These are phyloP conservation scores for Eucalyptus pauciflora DNA, from an alignment of 345 rosid genomes.

Conservation along the genomic window DNA sequence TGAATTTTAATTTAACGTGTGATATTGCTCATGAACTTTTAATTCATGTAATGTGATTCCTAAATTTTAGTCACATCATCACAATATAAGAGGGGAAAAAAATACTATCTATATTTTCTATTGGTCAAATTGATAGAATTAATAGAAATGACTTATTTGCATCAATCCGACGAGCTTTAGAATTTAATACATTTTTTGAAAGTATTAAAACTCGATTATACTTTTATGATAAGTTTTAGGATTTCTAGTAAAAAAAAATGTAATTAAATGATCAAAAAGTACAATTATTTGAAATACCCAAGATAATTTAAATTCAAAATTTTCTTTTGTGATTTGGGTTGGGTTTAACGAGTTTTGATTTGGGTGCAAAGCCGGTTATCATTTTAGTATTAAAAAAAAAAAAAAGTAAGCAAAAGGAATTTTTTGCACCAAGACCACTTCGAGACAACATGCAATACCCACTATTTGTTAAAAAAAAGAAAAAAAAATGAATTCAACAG, in stretches of 20 bases:
- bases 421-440: not conserved
- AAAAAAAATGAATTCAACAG: not conserved
- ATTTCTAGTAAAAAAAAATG: too few species aligned
- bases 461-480: not conserved
- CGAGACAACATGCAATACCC: not conserved
- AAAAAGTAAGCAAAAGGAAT: not conserved
- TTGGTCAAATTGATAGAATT: too few species aligned
- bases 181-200: too few species aligned
- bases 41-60: rapidly evolving
- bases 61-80: rapidly evolving
- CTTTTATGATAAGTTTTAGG: too few species aligned
- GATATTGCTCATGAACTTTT: not conserved
- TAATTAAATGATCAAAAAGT: not conserved
- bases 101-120: rapidly evolving
- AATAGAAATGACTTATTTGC: not conserved
- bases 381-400: not conserved
- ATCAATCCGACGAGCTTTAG: not conserved
- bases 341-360: not conserved
- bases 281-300: not conserved
- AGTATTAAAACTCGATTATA: rapidly evolving
- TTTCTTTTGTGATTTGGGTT: not conserved
- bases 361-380: not conserved
- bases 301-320: not conserved
- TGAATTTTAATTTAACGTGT: rapidly evolving
- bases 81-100: rapidly evolving